Evolutionary conservation across 495 filamentous ascomycete species (phyloP).

Genomic region (Penicillium soppii): DNA sequence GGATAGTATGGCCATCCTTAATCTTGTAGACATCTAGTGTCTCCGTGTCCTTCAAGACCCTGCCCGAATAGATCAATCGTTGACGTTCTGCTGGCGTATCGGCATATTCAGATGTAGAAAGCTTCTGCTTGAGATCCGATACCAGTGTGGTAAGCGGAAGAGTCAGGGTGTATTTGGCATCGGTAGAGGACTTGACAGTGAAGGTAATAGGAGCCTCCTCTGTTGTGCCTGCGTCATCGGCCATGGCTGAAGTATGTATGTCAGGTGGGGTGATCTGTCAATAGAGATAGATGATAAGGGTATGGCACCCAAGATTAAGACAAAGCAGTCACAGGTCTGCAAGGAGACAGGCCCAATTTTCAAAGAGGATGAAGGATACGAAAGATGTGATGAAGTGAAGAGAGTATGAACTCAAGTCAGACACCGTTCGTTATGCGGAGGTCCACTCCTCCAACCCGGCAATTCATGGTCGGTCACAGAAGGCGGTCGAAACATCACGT

Average conservation of each 20-base stretch:
- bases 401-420: neutral
- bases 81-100: slow-evolving; percentile 82
- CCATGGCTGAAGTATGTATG: slow-evolving; percentile 31
- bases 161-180: slow-evolving; percentile 79
- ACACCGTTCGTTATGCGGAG: slow-evolving; percentile 1
- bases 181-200: slow-evolving; percentile 87
- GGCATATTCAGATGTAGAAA: slow-evolving; percentile 75
- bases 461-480: neutral
- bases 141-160: slow-evolving; percentile 75
- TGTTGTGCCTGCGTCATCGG: slow-evolving; percentile 44
- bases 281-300: neutral
- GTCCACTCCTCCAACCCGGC: slow-evolving; percentile 1
- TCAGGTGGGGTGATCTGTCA: slow-evolving; percentile 16
- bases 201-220: slow-evolving; percentile 74
- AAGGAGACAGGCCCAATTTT: too few relatives aligned
- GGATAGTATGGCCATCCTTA: slow-evolving; percentile 91
- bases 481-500: slow-evolving; percentile 12
- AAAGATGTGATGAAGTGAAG: slow-evolving; percentile 1
- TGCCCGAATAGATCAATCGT: slow-evolving; percentile 94
- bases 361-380: neutral
- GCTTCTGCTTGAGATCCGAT: slow-evolving; percentile 83
- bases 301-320: neutral
- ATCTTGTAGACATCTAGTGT: slow-evolving; percentile 86
- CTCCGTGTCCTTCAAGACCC: slow-evolving; percentile 92
- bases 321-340: neutral